Conservation (phyloP, 2,329 filamentous ascomycete species). For the Aspergillus texensis region DNA sequence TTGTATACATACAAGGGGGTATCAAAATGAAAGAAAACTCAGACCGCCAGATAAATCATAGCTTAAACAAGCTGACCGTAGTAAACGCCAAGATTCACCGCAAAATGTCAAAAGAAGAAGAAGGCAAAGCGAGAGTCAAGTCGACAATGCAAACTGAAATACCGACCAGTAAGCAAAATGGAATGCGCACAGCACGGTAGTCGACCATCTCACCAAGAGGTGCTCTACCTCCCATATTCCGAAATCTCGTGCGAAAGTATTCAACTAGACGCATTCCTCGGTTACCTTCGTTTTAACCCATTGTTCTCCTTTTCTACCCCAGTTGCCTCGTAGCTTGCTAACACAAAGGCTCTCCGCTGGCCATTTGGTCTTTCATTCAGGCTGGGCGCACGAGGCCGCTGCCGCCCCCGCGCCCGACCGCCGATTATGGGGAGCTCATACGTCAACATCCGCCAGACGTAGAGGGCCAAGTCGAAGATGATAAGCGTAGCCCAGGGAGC, state of each 20-base stretch:
- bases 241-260: background rate
- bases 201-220: background rate
- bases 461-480: slow-evolving; percentile 65
- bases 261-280: background rate
- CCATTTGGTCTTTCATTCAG: slow-evolving; percentile 61
- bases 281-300: slow-evolving; percentile 14
- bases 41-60: background rate
- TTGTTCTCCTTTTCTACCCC: slow-evolving; percentile 5
- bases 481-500: slow-evolving; percentile 65
- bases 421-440: slow-evolving; percentile 64
- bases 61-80: background rate
- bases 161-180: background rate
- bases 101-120: background rate
- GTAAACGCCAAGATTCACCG: background rate
- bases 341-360: slow-evolving; percentile 32
- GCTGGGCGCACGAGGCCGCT: slow-evolving; percentile 63
- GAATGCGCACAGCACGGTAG: background rate
- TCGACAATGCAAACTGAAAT: background rate
- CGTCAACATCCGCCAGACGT: slow-evolving; percentile 59
- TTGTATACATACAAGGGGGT: slow-evolving; percentile 19
- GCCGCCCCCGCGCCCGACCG: slow-evolving; percentile 61
- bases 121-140: background rate
- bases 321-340: slow-evolving; percentile 27
- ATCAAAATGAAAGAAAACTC: slow-evolving; percentile 10
- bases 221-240: background rate